phyloP scores from a whole-genome alignment of 2,329 filamentous ascomycete genomes.

The Delphinella strobiligena region DNA sequence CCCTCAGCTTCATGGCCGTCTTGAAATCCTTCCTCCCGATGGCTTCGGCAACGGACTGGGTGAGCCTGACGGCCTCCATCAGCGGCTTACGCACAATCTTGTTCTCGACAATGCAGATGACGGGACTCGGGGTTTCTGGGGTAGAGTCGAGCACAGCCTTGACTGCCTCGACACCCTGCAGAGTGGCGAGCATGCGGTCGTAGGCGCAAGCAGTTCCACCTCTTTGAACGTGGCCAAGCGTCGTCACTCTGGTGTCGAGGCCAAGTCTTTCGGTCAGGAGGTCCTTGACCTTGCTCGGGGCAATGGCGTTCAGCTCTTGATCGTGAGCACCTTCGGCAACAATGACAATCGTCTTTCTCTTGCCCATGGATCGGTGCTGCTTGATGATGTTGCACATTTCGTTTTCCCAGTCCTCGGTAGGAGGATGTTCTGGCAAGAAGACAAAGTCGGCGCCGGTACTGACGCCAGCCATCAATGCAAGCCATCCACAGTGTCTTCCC shows the following conservation, averaged over 20 bases:
- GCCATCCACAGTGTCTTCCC: conserved; percentile 95
- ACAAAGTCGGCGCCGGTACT: conserved; percentile 92
- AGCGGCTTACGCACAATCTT: conserved; percentile 87
- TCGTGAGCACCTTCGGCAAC: conserved; percentile 92
- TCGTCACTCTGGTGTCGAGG: conserved; percentile 88
- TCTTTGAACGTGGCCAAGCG: conserved; percentile 92
- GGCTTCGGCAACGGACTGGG: conserved; percentile 68
- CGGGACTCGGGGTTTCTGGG: conserved; percentile 78
- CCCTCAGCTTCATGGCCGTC: conserved; percentile 74
- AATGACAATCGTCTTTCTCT: conserved; percentile 96
- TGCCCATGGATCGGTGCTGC: conserved; percentile 76
- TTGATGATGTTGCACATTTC: conserved; percentile 72
- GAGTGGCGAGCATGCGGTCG: conserved; percentile 81
- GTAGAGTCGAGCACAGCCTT: conserved; percentile 82
- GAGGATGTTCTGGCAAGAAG: conserved; percentile 92
- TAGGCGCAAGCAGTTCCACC: conserved; percentile 88
- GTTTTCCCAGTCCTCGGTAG: conserved; percentile 73
- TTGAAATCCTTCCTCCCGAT: conserved; percentile 81
- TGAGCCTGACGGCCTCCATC: conserved; percentile 77
- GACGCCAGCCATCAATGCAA: conserved; percentile 91
- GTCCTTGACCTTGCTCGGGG: conserved; percentile 68
- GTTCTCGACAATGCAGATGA: conserved; percentile 96
- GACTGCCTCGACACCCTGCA: conserved; percentile 91
- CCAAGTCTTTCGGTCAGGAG: conserved; percentile 71
- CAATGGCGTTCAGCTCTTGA: conserved; percentile 70